Conservation (phyloP, 805 yeast genomes). For the Danielia reshetovae region DNA sequence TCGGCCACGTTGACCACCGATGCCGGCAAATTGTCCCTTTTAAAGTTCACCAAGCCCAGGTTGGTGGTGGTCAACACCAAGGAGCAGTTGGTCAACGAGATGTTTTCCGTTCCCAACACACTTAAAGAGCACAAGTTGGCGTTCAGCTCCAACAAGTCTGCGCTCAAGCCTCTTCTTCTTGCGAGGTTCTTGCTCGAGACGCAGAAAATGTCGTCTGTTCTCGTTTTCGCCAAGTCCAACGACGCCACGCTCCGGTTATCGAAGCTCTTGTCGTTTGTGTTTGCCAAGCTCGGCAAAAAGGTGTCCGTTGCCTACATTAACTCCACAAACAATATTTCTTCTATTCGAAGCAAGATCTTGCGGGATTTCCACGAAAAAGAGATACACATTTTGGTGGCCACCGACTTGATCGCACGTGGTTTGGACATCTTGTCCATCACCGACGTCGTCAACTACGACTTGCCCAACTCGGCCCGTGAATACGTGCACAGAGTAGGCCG, state of each 20-base stretch:
- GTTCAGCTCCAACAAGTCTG: slow-evolving; percentile 33
- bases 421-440: slow-evolving; percentile 69
- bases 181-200: slow-evolving; percentile 46
- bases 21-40: slow-evolving; percentile 75
- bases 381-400: slow-evolving; percentile 59
- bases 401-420: slow-evolving; percentile 96
- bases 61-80: slow-evolving; percentile 67
- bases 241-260: slow-evolving; percentile 83
- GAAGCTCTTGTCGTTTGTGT: slow-evolving; percentile 49
- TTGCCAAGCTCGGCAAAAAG: slow-evolving; percentile 14
- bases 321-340: slow-evolving; percentile 50
- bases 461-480: slow-evolving; percentile 85
- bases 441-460: slow-evolving; percentile 83
- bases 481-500: slow-evolving; percentile 96
- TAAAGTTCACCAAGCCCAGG: slow-evolving; percentile 69
- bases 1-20: slow-evolving; percentile 94
- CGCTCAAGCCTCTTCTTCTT: slow-evolving; percentile 72
- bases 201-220: slow-evolving; percentile 37
- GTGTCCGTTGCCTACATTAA: slow-evolving; percentile 45
- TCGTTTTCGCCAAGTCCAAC: slow-evolving; percentile 71
- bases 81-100: slow-evolving; percentile 43
- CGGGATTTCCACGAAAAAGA: slow-evolving; percentile 54
- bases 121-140: slow-evolving; percentile 44
- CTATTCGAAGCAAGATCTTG: slow-evolving; percentile 51
- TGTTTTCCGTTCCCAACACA: slow-evolving; percentile 57